Percentiles rank a stretch among this genome's conserved stretches.
These are phyloP conservation scores for Agaricus bisporus DNA, from an alignment of 768 basidiomycete species.

Conservation along the genomic window DNA sequence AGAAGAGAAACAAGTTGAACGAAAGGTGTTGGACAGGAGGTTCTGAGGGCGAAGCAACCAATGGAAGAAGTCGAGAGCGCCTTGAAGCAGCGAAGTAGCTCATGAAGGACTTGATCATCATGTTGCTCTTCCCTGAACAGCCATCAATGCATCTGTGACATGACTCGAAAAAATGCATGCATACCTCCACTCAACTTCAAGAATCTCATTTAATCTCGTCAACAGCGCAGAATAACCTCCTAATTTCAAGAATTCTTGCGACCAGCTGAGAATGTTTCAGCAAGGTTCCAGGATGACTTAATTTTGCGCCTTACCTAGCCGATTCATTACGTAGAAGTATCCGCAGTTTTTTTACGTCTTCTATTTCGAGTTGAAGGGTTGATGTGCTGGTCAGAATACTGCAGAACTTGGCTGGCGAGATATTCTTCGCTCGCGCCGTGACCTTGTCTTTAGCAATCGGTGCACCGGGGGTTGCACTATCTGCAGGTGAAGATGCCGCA, in stretches of 20 bases:
- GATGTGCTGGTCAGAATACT: constrained; percentile 61
- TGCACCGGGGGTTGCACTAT: constrained; percentile 28
- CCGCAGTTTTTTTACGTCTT: constrained; percentile 80
- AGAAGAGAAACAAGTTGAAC: constrained; percentile 75
- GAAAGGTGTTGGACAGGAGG: constrained; percentile 84
- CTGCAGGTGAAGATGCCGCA: constrained; percentile 29
- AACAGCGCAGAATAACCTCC: constrained; percentile 86
- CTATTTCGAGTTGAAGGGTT: constrained; percentile 76
- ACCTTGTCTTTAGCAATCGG: constrained; percentile 47
- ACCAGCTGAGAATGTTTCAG: constrained; percentile 55
- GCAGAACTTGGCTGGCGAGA: constrained; percentile 62
- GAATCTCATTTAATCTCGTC: constrained; percentile 80
- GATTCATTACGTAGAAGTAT: constrained; percentile 86
- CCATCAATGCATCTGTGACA: neutral
- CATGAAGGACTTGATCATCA: constrained; percentile 90
- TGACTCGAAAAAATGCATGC: constrained; percentile 17
- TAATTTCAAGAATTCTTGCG: constrained; percentile 73
- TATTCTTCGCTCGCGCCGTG: constrained; percentile 34
- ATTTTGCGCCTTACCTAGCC: constrained; percentile 51
- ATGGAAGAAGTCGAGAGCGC: constrained; percentile 85
- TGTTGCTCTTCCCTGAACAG: constrained; percentile 87
- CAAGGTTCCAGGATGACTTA: neutral
- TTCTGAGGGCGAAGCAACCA: constrained; percentile 87
- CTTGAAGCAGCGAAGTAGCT: constrained; percentile 90
- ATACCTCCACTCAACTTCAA: constrained; percentile 96